These are phyloP conservation scores for Alternaria rosae DNA, from an alignment of 2,329 filamentous ascomycete genomes.

Conservation along the genomic window DNA sequence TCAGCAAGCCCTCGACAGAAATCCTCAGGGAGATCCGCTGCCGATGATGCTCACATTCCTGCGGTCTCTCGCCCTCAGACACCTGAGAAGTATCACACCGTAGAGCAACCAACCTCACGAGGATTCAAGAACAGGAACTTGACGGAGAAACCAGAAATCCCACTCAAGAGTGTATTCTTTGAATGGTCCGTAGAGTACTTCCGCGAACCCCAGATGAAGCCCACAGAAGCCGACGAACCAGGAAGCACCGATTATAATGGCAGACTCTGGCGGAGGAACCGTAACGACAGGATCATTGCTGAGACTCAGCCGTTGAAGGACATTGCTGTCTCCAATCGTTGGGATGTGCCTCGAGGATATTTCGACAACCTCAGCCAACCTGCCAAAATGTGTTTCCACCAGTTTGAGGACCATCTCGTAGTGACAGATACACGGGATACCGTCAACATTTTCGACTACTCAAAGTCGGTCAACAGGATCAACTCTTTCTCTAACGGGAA, in stretches of 20 bases:
- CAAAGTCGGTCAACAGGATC: conserved; percentile 68
- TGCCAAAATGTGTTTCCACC: conserved; percentile 92
- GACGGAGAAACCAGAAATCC: conserved; percentile 68
- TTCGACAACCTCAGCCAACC: conserved; percentile 91
- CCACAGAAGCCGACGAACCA: conserved; percentile 92
- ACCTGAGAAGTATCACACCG: conserved; percentile 71
- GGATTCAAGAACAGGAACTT: conserved; percentile 71
- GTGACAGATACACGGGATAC: conserved; percentile 93
- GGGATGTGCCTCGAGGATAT: conserved; percentile 83
- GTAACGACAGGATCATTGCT: conserved; percentile 90
- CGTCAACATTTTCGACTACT: conserved; percentile 84
- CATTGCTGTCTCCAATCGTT: conserved; percentile 82
- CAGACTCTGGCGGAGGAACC: conserved; percentile 86
- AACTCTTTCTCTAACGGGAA: conserved; percentile 95
- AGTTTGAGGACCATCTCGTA: conserved; percentile 95
- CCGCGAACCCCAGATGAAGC: conserved; percentile 97
- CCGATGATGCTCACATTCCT: conserved; percentile 68
- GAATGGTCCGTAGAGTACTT: conserved; percentile 98
- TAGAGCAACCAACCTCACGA: conserved; percentile 80
- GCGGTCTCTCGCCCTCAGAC: conserved; percentile 74
- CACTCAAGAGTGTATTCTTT: conserved; percentile 82
- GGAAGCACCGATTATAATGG: conserved; percentile 97
- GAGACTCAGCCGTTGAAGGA: conserved; percentile 95
- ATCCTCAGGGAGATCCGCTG: conserved; percentile 54
- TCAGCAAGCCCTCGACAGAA: conserved; percentile 38